Evolutionary conservation across 78 protist genomes (phyloP).

Genomic region (Chrysochromulina parva): DNA sequence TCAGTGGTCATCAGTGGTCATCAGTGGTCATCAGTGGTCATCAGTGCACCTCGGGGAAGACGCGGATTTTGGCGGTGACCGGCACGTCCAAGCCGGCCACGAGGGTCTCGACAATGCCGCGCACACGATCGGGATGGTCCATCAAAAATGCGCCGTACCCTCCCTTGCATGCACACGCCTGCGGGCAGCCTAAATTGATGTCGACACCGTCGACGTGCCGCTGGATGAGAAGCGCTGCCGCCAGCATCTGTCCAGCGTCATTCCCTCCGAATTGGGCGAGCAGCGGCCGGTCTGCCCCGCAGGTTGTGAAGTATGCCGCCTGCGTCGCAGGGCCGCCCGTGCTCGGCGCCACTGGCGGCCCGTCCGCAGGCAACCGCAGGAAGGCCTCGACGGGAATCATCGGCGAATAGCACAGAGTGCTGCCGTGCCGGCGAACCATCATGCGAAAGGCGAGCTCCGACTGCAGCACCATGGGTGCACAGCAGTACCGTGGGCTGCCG

Average conservation of each 20-base stretch:
- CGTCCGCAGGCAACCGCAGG: too few species aligned
- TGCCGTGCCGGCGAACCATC: conserved; percentile 3
- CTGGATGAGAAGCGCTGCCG: conserved; percentile 39
- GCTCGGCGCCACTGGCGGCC: too few species aligned
- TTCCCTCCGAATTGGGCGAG: conserved; percentile 79
- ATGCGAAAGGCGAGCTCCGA: conserved; percentile 30
- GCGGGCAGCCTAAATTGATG: conserved; percentile 87
- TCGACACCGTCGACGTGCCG: conserved; percentile 59
- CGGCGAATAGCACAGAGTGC: background rate
- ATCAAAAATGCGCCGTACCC: conserved; percentile 43
- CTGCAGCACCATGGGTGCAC: background rate
- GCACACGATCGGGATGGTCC: background rate
- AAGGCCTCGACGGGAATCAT: background rate
- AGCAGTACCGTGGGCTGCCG: too few species aligned
- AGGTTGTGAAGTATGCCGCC: too few species aligned
- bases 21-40: too few species aligned
- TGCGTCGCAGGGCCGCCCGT: too few species aligned
- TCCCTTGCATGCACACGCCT: conserved; percentile 65
- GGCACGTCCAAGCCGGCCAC: background rate
- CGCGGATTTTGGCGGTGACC: background rate
- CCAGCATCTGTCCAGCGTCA: conserved; percentile 67
- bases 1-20: too few species aligned
- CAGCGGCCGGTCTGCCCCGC: background rate
- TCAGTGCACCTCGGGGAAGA: background rate
- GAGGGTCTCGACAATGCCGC: background rate